Percentiles rank a stretch among this genome's conserved stretches.
phyloP scores from a whole-genome alignment of 192 early-diverging fungal genomes.

The Mortierella antarctica region DNA sequence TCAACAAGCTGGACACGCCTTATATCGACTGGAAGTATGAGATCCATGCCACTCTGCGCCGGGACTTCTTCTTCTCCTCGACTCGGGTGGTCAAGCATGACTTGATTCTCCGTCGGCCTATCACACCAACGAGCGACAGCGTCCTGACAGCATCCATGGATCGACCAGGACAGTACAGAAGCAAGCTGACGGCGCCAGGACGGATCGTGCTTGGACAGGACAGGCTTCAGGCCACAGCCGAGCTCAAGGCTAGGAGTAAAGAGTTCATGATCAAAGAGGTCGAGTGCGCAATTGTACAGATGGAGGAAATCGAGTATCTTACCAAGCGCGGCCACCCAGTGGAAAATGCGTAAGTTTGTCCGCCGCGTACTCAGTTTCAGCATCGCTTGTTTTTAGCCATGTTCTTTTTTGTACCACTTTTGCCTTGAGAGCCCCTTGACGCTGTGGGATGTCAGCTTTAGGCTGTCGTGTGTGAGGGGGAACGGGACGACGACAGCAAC shows the following conservation, averaged over 20 bases:
- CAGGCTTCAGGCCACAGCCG: slow-evolving; percentile 21
- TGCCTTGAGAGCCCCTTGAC: not conserved
- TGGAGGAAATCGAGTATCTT: slow-evolving; percentile 34
- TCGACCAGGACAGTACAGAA: slow-evolving; percentile 34
- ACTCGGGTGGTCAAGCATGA: slow-evolving; percentile 51
- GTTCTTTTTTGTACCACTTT: not conserved
- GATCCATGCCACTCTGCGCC: slow-evolving; percentile 45
- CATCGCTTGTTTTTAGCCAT: slow-evolving; percentile 5
- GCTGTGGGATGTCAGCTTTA: too few species aligned
- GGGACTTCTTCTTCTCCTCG: slow-evolving; percentile 41
- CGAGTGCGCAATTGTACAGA: slow-evolving; percentile 39
- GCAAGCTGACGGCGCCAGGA: slow-evolving; percentile 39
- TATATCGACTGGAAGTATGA: slow-evolving; percentile 54
- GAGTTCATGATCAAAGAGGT: slow-evolving; percentile 50
- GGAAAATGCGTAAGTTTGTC: slow-evolving; percentile 30
- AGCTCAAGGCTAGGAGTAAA: slow-evolving; percentile 42
- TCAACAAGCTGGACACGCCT: slow-evolving; percentile 51
- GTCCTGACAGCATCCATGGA: slow-evolving; percentile 37
- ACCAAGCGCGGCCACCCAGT: slow-evolving; percentile 14
- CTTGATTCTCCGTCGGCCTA: slow-evolving; percentile 40
- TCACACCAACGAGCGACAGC: slow-evolving; percentile 11
- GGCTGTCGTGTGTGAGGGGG: too few species aligned
- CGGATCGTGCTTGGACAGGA: slow-evolving; percentile 45
- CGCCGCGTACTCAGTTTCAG: not conserved
- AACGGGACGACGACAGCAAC: too few species aligned